Percentiles rank a stretch among this genome's conserved stretches.
Conservation (phyloP, 2,329 filamentous ascomycete species). For the Pseudopyrenochaeta lycopersici region DNA sequence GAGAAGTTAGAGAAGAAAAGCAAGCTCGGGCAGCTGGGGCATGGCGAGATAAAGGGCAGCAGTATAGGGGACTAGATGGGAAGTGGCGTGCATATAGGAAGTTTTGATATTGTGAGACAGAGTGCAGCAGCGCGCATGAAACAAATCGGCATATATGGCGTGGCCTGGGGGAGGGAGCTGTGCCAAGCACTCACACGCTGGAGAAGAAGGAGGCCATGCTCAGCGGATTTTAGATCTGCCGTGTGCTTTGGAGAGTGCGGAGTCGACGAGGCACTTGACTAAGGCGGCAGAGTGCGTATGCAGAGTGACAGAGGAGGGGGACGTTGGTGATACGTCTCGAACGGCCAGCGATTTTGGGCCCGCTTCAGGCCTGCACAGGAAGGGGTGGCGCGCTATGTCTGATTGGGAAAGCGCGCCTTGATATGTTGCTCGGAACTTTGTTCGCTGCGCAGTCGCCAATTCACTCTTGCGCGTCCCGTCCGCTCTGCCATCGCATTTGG, state of each 20-base stretch:
- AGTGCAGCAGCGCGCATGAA: conserved; percentile 36
- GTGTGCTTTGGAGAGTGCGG: conserved; percentile 14
- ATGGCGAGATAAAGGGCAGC: conserved; percentile 8
- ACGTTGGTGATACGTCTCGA: conserved; percentile 45
- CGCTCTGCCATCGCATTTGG: conserved; percentile 6
- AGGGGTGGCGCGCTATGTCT: conserved; percentile 38
- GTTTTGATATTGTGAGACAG: conserved; percentile 31
- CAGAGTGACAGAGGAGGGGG: conserved; percentile 28
- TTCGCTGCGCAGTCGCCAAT: conserved; percentile 7
- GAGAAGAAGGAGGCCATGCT: conserved; percentile 54
- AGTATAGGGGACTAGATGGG: conserved; percentile 5
- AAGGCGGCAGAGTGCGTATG: conserved; percentile 31
- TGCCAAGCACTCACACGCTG: conserved; percentile 54
- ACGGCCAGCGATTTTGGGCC: conserved; percentile 37
- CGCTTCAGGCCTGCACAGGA: conserved; percentile 33
- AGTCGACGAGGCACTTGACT: conserved; percentile 16
- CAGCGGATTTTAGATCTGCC: conserved; percentile 14
- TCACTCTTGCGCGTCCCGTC: conserved; percentile 5
- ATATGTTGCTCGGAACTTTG: conserved; percentile 36
- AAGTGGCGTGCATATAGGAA: conserved; percentile 19
- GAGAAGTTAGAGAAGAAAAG: conserved; percentile 32
- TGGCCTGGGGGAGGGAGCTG: conserved; percentile 32
- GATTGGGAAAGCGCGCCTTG: conserved; percentile 28
- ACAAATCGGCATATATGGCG: conserved; percentile 36
- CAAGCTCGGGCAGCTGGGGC: conserved; percentile 11